These are phyloP conservation scores for Wakefieldia striispora DNA, from an alignment of 768 basidiomycete genomes.

Conservation along the genomic window DNA sequence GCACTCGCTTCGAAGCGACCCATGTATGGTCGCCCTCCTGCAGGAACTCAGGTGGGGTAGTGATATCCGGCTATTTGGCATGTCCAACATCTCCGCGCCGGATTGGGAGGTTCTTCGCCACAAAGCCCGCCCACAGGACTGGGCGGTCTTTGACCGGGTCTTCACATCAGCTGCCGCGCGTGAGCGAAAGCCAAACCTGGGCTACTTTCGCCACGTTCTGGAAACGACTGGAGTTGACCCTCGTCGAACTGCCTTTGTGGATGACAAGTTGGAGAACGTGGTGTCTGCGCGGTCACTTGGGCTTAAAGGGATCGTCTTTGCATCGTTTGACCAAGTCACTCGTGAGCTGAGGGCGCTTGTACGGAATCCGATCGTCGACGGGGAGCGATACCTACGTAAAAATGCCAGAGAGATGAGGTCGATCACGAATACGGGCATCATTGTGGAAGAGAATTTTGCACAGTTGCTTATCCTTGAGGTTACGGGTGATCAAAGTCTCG, in stretches of 20 bases:
- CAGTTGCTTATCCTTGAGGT: conserved; percentile 22
- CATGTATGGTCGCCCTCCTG: conserved; percentile 15
- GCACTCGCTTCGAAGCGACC: conserved; percentile 8
- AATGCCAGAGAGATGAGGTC: conserved; percentile 20
- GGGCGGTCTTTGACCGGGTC: conserved; percentile 18
- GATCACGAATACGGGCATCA: conserved; percentile 8
- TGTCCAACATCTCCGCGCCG: conserved; percentile 22
- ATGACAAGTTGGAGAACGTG: conserved; percentile 23
- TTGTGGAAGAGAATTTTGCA: conserved; percentile 17
- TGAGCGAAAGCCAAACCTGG: conserved; percentile 22
- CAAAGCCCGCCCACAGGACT: conserved; percentile 12
- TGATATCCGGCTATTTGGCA: conserved; percentile 16
- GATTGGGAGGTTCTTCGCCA: conserved; percentile 20
- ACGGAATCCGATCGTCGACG: conserved; percentile 17
- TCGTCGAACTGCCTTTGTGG: conserved; percentile 22
- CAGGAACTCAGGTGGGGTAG: conserved; percentile 9
- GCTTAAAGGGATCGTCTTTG: conserved; percentile 18
- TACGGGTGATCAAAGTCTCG: conserved; percentile 14
- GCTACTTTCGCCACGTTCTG: conserved; percentile 16
- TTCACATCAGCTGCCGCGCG: conserved; percentile 18
- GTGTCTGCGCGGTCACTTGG: conserved; percentile 19
- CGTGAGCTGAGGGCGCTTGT: conserved; percentile 14
- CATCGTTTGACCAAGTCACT: conserved; percentile 14
- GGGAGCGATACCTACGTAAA: conserved; percentile 9
- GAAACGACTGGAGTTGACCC: conserved; percentile 16